Conservation (phyloP, 2,329 filamentous ascomycete genomes). For the Corinectria fuckeliana region DNA sequence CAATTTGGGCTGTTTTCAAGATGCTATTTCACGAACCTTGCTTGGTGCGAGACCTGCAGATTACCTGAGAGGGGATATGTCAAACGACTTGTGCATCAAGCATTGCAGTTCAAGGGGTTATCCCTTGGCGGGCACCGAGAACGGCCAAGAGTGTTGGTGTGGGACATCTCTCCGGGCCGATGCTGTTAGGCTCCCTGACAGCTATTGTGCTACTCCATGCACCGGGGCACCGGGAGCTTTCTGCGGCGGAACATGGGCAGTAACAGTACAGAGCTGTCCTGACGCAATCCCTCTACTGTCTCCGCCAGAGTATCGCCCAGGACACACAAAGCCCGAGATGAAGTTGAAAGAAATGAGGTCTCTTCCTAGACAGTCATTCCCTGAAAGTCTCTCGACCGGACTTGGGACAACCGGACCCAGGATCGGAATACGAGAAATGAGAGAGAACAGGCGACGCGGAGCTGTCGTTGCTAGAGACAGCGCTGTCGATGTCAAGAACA, state of each 20-base stretch:
- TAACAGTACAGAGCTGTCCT: constrained; percentile 29
- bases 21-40: constrained; percentile 32
- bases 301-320: not conserved
- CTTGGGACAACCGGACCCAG: not conserved
- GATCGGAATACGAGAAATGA: constrained; percentile 7
- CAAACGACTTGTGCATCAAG: constrained; percentile 54
- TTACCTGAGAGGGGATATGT: constrained; percentile 49
- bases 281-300: not conserved
- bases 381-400: not conserved
- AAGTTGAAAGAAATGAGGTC: not conserved
- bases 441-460: not conserved
- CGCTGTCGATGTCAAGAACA: not conserved
- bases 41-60: constrained; percentile 33
- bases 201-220: constrained; percentile 32
- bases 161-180: constrained; percentile 39
- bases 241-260: constrained; percentile 39
- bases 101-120: constrained; percentile 52
- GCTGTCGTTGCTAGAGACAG: too few species aligned
- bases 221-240: constrained; percentile 19
- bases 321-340: not conserved
- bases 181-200: constrained; percentile 33
- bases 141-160: constrained; percentile 60
- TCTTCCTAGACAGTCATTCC: not conserved
- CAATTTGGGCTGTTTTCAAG: constrained; percentile 43
- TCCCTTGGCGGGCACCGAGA: constrained; percentile 57